phyloP scores from a whole-genome alignment of 345 rosid genomes.

The Trapa incisa region DNA sequence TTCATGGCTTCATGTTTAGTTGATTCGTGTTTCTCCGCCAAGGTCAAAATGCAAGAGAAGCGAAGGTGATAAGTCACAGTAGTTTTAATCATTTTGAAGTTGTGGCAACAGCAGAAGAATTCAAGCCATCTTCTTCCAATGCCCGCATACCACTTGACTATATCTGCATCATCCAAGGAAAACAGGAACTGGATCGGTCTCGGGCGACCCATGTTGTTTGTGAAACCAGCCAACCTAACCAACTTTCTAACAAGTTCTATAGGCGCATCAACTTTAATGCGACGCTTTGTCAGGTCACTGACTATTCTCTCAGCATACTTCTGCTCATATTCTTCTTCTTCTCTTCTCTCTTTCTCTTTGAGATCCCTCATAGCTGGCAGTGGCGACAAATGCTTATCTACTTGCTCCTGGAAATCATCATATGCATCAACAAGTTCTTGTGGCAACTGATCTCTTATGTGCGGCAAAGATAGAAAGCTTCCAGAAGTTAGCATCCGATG shows the following conservation, averaged over 20 bases:
- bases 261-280: constrained; percentile 74
- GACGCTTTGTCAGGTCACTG: constrained; percentile 60
- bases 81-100: constrained; percentile 67
- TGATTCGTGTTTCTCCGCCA: constrained; percentile 86
- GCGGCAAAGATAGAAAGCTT: constrained; percentile 63
- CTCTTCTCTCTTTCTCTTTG: constrained; percentile 56
- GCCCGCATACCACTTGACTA: constrained; percentile 90
- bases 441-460: constrained; percentile 70
- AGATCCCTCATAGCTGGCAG: constrained; percentile 40
- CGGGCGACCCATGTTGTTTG: constrained; percentile 88
- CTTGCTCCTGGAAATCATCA: constrained; percentile 74
- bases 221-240: constrained; percentile 69
- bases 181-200: constrained; percentile 56
- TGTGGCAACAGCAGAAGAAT: constrained; percentile 89
- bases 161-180: constrained; percentile 72
- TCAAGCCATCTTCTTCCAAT: constrained; percentile 87
- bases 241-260: constrained; percentile 73
- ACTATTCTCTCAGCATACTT: constrained; percentile 56
- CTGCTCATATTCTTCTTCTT: constrained; percentile 50
- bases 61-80: constrained; percentile 73
- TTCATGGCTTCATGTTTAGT: constrained; percentile 66
- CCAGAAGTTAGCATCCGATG: constrained; percentile 71
- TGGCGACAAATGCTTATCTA: constrained; percentile 59
- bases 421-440: constrained; percentile 58
- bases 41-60: constrained; percentile 82